Evolutionary conservation across 2,329 filamentous ascomycete genomes (phyloP), one percentile per base, ranked within the genome.

Genomic region (Exserohilum rostratum): DNA sequence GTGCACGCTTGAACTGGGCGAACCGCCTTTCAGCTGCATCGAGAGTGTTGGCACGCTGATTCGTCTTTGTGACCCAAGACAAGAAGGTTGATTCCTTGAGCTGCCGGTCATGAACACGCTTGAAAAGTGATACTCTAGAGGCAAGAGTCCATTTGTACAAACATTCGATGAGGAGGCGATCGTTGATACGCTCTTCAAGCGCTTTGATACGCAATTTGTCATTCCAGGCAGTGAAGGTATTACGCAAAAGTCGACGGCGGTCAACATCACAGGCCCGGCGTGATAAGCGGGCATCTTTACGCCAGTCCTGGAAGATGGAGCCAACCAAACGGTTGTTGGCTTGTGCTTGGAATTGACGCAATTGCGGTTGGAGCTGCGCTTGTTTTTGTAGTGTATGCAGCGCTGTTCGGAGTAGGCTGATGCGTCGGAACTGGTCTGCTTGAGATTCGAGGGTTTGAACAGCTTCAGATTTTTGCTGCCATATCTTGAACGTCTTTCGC

Each of bases 141-240:
- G 81, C 79, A 27, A 88, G 65, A n/a, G 83, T 78, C 85, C 85
- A 88, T 69, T 80, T 85, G 69, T 86, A 87, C 57, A 88, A 75
- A 6, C 77, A 72, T 64, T 87, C 80, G 27, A 83, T 72, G 37
- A 83, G 74, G 35, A 87, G 60, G 3, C 85, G 80, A 58, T 84
- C 80, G 58, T 87, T 78, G 43, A 87, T 83, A 12, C 79, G 80
- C 17, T 78, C 74, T 44, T 72, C 74, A 2, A 88, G 70, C 13
- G 80, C 79, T 61, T 81, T 77, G 57, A 78, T 81, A 15, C 86
- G 83, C 13, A 87, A 76, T 13, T 76, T 76, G 62, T 88, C 83
- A 58, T 87, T 88, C 87, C 86, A 89, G 10, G 77, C 75, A 1
- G 80, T 86, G 77, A 83, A 86, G 3, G 83, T 78, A 66, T 85